phyloP scores from a whole-genome alignment of 2,329 filamentous ascomycete species.

The Ophiostoma populinum region DNA sequence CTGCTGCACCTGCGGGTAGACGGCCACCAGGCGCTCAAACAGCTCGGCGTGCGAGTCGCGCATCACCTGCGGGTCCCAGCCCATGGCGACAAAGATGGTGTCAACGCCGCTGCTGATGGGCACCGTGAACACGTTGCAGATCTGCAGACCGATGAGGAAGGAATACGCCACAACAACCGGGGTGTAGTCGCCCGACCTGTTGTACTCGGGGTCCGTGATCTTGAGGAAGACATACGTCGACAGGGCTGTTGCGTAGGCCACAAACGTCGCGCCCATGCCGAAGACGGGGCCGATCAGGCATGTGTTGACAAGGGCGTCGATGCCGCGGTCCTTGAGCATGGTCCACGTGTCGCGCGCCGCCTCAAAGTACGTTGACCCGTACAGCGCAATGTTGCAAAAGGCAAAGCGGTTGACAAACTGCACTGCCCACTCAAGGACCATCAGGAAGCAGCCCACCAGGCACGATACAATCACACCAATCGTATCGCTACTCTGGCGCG shows the following conservation, averaged over 20 bases:
- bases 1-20: conserved; percentile 72
- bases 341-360: conserved; percentile 81
- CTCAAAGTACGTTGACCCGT: conserved; percentile 73
- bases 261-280: conserved; percentile 64
- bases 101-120: conserved; percentile 79
- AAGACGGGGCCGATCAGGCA: conserved; percentile 62
- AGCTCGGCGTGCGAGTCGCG: conserved; percentile 67
- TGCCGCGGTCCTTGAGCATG: conserved; percentile 82
- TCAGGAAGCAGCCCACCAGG: conserved; percentile 58
- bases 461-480: conserved; percentile 52
- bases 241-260: conserved; percentile 67
- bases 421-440: conserved; percentile 67
- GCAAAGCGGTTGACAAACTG: conserved; percentile 85
- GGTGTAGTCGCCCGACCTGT: conserved; percentile 48
- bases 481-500: conserved; percentile 50
- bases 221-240: conserved; percentile 75
- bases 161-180: conserved; percentile 67
- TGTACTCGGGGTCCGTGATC: conserved; percentile 69
- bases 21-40: conserved; percentile 58
- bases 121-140: conserved; percentile 73
- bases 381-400: conserved; percentile 82
- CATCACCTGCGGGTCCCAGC: conserved; percentile 55
- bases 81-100: conserved; percentile 71
- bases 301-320: conserved; percentile 80
- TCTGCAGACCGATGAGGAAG: conserved; percentile 79